Evolutionary conservation across 2,329 filamentous ascomycete species (phyloP), one percentile per base, ranked within the genome.

Genomic region (Hypomyces rosellus): DNA sequence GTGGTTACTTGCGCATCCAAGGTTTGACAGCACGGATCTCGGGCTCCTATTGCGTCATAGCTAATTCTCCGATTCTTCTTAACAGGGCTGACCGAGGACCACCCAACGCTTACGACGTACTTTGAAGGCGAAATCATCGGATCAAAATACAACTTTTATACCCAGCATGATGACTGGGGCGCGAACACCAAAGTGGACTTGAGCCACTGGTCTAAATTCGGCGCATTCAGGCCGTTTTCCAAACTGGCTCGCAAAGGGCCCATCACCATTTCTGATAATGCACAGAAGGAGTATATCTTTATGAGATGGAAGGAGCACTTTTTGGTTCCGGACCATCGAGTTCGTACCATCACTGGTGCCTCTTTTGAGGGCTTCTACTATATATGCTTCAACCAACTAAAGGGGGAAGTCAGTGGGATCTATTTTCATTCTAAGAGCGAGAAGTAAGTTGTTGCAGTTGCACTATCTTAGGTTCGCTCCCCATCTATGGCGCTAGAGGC

Each of bases 221-320:
- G 82, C 2, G 86, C 90, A 8, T 97, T 95, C 76, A 81, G 86
- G 48, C 89, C 88, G 2, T 83, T 92, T 52, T 69, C 73, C 41
- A 82, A 81, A 61, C 73, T 76, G 51, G 77, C 76, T 34, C 74
- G 74, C 42, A 82, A 78, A 59, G 79, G 80, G 14, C 67, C 81
- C 18, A 68, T 76, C 25, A 59, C 64, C 74, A 74, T 83, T 73
- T 73, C 84, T 73, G 86, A 95, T 59, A 81, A 86, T 59, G 80
- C 82, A 44, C 87, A 95, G 64, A 78, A 84, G 56, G 91, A 96
- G 59, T 85, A 95, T 65, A 85, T 99, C 33, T 99, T 96, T 64
- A 99, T 99, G 93, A 84, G 93, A 54, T 99, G 93, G 93, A 99
- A 99, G 69, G 93, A 99, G 65, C 90, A 95, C 62, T 99, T 99